Base-by-base conservation (phyloP, 768 basidiomycete species). In the Auricularia sp. region DNA sequence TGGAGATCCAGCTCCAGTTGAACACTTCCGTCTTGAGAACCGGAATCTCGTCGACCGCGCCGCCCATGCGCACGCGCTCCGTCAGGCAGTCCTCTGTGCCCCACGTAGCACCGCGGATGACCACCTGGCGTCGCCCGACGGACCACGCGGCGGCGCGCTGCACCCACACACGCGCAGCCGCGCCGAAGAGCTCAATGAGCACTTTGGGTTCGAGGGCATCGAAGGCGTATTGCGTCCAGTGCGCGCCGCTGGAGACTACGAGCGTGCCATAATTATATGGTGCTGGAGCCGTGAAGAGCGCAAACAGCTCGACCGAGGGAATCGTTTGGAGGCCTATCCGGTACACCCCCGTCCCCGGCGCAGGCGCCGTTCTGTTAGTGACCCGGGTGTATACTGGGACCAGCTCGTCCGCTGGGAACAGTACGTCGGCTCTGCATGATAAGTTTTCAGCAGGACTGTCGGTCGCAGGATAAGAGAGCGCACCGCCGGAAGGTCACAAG, bases 21-120 rank as follows among this genome's bases (percentile, higher is more conserved):
- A 82, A 88, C 80, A 81, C 85, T 35, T 78, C 76, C 75, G 77
- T 78, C 47, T 68, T 65, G 64, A 77, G 81, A 1, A 80, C 80
- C 66, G 75, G 67, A 21, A 83, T 77, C 66, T 77, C 51, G n/a
- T 62, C 61, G 29, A 58, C 14, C 7, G 67, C 68, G 3, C 67
- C 75, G 42, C 64, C 70, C 80, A 79, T 82, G n/a, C 85, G 83
- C 66, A 76, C 65, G n/a, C 73, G 72, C 62, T 71, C 68, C n/a
- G 77, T 67, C 67, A 84, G 86, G 67, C 87, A 88, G 64, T 84
- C 78, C 65, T 88, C 86, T 67, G 88, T 85, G 3, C 87, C 87
- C 2, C 5, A 89, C 72, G 10, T 83, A 83, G 69, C 82, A 80
- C 65, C 77, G 39, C 67, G 65, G 54, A 44, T 54, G 44, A 34